A percentile compares a stretch with the other conserved stretches of the same genome.
phyloP scores from a whole-genome alignment of 78 protist species.

The Isochrysis galbana region DNA sequence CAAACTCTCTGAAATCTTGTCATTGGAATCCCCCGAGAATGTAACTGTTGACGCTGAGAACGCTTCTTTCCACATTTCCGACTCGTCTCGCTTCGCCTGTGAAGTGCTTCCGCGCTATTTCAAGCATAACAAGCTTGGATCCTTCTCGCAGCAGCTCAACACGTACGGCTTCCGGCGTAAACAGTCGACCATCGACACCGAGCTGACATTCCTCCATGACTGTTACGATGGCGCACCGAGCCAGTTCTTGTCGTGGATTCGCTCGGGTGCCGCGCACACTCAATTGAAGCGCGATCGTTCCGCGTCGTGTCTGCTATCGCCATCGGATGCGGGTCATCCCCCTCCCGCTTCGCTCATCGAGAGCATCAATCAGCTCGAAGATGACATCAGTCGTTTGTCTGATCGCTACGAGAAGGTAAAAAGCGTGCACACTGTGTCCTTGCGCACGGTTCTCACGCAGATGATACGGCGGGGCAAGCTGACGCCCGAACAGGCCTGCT shows the following conservation, averaged over 20 bases:
- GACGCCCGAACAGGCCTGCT: neutral
- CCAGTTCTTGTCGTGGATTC: neutral
- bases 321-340: too few relatives aligned
- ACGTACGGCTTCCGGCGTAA: neutral
- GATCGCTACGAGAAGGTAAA: neutral
- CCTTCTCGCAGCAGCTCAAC: conserved; percentile 25
- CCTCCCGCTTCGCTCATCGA: too few relatives aligned
- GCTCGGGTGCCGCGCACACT: neutral
- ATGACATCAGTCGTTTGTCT: too few relatives aligned
- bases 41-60: neutral
- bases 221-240: neutral
- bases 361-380: too few relatives aligned
- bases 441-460: neutral
- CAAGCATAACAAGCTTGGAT: neutral
- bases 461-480: neutral
- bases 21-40: neutral
- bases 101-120: conserved; percentile 15
- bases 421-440: neutral
- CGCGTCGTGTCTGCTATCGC: too few relatives aligned
- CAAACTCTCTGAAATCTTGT: neutral
- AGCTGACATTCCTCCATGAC: neutral
- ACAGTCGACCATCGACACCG: neutral
- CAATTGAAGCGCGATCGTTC: neutral
- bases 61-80: neutral
- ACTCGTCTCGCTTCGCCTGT: neutral